Percentiles rank a stretch among this genome's conserved stretches.
These are phyloP conservation scores for Bolboschoenus planiculmis DNA, from an alignment of 176 grass and related monocot genomes.

Conservation along the genomic window DNA sequence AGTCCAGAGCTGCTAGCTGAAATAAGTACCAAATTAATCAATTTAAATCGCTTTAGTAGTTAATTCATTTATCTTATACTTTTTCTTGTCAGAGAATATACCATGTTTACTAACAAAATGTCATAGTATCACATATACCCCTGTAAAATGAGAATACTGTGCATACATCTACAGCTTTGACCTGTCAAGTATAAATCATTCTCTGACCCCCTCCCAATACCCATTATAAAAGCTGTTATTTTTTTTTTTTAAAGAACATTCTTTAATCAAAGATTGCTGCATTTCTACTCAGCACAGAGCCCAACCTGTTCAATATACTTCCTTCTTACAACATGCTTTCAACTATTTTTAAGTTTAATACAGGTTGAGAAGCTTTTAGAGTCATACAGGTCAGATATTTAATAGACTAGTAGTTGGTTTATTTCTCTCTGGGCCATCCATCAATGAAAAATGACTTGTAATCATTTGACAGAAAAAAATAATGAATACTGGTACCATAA, in stretches of 20 bases:
- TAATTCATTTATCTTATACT: neutral
- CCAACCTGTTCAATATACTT: neutral
- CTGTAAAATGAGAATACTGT: neutral
- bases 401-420: neutral
- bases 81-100: neutral
- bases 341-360: neutral
- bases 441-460: neutral
- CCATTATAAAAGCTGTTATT: neutral
- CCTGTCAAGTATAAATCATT: neutral
- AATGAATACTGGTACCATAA: neutral
- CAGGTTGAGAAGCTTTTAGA: neutral
- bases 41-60: neutral
- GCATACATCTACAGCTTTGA: neutral
- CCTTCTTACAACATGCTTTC: no score
- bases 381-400: neutral
- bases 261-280: neutral
- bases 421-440: neutral
- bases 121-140: neutral
- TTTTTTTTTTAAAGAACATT: neutral
- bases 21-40: neutral
- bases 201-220: neutral
- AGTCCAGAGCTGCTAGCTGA: conserved; percentile 83
- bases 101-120: neutral
- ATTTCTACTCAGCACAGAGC: neutral
- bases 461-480: neutral